A percentile compares a stretch with the other conserved stretches of the same genome.
Conservation (phyloP, 2,329 filamentous ascomycete species). For the Colletotrichum navitas region DNA sequence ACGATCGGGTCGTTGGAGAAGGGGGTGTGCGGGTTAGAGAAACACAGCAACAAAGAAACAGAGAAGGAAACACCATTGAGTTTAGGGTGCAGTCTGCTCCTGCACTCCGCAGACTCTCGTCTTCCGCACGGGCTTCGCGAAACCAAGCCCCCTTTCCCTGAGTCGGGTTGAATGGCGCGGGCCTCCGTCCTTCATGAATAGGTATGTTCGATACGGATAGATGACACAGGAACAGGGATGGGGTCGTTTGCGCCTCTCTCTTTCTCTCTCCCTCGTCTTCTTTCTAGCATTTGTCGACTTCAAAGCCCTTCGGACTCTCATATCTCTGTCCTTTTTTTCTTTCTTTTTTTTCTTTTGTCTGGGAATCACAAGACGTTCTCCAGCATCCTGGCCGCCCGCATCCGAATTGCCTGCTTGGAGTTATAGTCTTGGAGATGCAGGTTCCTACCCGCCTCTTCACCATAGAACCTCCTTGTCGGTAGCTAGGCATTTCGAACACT, state of each 20-base stretch:
- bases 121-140: conserved; percentile 4
- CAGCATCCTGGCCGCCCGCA: not conserved
- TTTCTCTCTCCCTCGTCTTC: too few species aligned
- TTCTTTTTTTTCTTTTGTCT: not conserved
- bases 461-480: not conserved
- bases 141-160: not conserved
- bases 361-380: not conserved
- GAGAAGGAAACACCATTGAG: not conserved
- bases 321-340: too few species aligned
- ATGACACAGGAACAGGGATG: not conserved
- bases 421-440: not conserved
- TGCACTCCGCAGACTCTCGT: not conserved
- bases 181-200: not conserved
- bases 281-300: not conserved
- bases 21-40: not conserved
- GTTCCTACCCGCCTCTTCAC: not conserved
- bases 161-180: not conserved
- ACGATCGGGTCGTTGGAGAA: not conserved
- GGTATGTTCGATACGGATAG: too few species aligned
- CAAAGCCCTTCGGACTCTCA: not conserved
- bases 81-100: not conserved
- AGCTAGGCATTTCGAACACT: not conserved
- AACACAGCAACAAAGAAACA: not conserved
- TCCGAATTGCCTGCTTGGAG: not conserved
- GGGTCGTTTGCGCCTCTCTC: not conserved